phyloP scores from a whole-genome alignment of 306 rosid species.

The Malus orientalis region DNA sequence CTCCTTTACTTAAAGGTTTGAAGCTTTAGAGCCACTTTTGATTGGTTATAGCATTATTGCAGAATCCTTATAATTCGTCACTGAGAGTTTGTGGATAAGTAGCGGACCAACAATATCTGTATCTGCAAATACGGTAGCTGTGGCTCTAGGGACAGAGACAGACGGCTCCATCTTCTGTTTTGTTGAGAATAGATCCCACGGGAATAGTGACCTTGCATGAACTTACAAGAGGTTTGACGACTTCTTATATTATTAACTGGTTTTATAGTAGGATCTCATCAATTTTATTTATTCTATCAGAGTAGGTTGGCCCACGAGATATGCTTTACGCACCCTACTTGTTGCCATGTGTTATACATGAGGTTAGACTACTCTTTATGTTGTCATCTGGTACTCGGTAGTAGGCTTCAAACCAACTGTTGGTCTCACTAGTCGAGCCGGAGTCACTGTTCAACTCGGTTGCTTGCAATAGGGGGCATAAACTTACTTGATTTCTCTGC shows the following conservation, averaged over 20 bases:
- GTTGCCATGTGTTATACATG: no score
- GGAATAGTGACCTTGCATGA: no score
- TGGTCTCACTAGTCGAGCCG: constrained; percentile 37
- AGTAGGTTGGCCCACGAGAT: no score
- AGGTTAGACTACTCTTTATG: no score
- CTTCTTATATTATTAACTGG: accelerated
- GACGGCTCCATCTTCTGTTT: constrained; percentile 50
- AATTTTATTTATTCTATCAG: no score
- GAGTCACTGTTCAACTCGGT: no score
- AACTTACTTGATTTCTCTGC: background rate
- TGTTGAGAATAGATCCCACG: no score
- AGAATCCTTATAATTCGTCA: background rate
- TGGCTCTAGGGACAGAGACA: constrained; percentile 49
- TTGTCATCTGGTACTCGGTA: constrained; percentile 37
- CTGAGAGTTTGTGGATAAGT: constrained; percentile 33
- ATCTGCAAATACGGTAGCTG: constrained; percentile 54
- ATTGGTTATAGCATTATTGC: background rate
- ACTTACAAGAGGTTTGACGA: no score
- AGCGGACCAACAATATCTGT: constrained; percentile 60
- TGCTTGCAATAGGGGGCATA: background rate
- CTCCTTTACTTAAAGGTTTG: constrained; percentile 9
- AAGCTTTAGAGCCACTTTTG: background rate
- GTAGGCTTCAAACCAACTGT: constrained; percentile 63
- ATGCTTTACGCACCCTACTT: no score
- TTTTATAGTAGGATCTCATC: no score